A percentile compares a stretch with the other conserved stretches of the same genome.
Conservation (phyloP, 1,284 basidiomycete genomes). For the Irpex sp. region DNA sequence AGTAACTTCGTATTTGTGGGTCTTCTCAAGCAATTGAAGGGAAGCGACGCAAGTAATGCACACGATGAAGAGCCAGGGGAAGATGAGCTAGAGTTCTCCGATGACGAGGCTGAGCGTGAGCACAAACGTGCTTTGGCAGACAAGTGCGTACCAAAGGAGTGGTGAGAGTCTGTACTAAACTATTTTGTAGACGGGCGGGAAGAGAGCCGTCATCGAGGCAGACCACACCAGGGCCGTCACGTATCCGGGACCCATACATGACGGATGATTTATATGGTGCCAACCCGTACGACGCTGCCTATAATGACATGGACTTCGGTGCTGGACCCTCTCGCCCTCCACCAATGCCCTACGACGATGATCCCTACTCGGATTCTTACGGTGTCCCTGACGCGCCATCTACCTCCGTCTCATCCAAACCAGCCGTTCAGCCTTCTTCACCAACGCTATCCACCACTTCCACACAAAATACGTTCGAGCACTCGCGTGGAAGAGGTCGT, state of each 20-base stretch:
- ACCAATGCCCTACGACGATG: constrained; percentile 67
- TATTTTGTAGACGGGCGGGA: constrained; percentile 34
- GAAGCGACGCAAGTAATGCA: constrained; percentile 89
- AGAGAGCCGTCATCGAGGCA: constrained; percentile 50
- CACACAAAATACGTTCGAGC: background rate
- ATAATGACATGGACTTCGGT: constrained; percentile 53
- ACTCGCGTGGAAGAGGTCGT: constrained; percentile 19
- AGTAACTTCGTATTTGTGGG: constrained; percentile 77
- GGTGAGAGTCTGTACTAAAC: background rate
- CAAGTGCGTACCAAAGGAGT: constrained; percentile 34
- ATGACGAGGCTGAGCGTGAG: constrained; percentile 81
- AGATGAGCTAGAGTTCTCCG: constrained; percentile 84
- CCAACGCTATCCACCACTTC: background rate
- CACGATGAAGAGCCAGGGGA: constrained; percentile 86
- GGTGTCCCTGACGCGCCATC: constrained; percentile 13
- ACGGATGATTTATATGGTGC: constrained; percentile 38
- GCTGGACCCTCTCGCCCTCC: constrained; percentile 51
- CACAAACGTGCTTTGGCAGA: constrained; percentile 52
- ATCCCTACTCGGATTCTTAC: constrained; percentile 57
- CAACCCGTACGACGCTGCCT: constrained; percentile 60
- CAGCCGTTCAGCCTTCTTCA: background rate
- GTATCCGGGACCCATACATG: constrained; percentile 50
- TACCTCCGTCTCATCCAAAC: background rate
- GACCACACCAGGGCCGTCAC: constrained; percentile 42
- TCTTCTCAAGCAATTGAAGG: constrained; percentile 60